Evolutionary conservation across 2,329 filamentous ascomycete genomes (phyloP), one percentile per base, ranked within the genome.

Genomic region (Fusarium tjaetaba): DNA sequence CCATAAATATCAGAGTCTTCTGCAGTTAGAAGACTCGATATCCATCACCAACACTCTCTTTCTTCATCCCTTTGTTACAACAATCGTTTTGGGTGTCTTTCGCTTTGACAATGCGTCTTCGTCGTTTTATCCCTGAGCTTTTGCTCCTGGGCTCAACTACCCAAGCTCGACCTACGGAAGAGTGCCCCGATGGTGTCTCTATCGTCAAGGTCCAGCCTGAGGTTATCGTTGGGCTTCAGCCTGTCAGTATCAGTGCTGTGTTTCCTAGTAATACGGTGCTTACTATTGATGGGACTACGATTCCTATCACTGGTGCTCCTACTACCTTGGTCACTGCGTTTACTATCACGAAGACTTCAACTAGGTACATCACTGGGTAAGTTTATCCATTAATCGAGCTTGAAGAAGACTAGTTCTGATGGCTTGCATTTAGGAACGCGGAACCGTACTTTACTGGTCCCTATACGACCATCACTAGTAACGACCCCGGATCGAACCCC

Each of bases 1-100:
- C 24, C 51, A 62, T 65, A 65, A 65, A 65, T 65, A 65, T 51
- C 26, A 49, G n/a, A 43, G 20, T 32, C 28, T 61, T 51, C 56
- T 65, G 46, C 46, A 34, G 7, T 4, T 13, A 42, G n/a, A 24
- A 38, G 4, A 18, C 15, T 30, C 9, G 10, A n/a, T 32, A 45
- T 43, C 15, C 14, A n/a, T n/a, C 14, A 61, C 1, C 30, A 61
- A 0, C 22, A 61, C 45, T 51, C 18, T 51, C 56, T 42, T 42
- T 32, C 18, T 32, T 34, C 16, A 20, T 11, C 14, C 11, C 13
- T 30, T 28, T 32, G 20, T 16, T 20, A 38, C 20, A 38, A 30
- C 16, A 38, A 26, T 42, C 22, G 5, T 38, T 49, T 36, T 6
- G 22, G 24, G 15, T 32, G 22, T 61, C 45, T 4, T 46, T 43